Evolutionary conservation across 2,329 filamentous ascomycete species (phyloP).

Genomic region (Blumeria hordei): DNA sequence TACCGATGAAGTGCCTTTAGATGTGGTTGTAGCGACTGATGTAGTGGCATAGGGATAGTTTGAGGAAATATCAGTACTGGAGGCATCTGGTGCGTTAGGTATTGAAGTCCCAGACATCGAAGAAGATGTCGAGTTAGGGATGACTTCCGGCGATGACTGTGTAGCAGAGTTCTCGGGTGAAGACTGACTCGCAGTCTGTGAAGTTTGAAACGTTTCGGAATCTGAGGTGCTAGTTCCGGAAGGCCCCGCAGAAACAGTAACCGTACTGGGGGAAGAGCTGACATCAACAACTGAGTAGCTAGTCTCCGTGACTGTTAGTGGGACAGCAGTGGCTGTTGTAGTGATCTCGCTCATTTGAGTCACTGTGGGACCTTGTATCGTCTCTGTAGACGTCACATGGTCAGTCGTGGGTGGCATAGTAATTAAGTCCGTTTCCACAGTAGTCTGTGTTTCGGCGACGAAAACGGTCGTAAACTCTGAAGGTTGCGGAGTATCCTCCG

Average conservation of each 20-base stretch:
- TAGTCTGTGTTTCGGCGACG: constrained; percentile 9
- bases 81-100: no score
- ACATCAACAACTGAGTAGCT: constrained; percentile 13
- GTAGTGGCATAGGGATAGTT: no score
- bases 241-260: constrained; percentile 6
- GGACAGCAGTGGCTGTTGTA: constrained; percentile 6
- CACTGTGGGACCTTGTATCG: constrained; percentile 8
- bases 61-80: no score
- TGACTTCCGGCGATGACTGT: not conserved
- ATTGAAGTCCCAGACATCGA: no score
- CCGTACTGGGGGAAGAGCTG: constrained; percentile 5
- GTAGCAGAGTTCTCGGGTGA: not conserved
- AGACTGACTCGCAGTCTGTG: not conserved
- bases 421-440: constrained; percentile 9
- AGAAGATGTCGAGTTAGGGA: not conserved
- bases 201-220: not conserved
- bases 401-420: constrained; percentile 8
- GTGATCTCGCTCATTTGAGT: constrained; percentile 10
- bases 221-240: not conserved
- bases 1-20: not conserved
- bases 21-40: not conserved
- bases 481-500: not conserved
- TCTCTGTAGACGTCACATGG: constrained; percentile 8
- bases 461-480: constrained; percentile 10
- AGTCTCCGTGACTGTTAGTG: constrained; percentile 7